phyloP scores from a whole-genome alignment of 345 rosid species.

The Aquilaria malaccensis region DNA sequence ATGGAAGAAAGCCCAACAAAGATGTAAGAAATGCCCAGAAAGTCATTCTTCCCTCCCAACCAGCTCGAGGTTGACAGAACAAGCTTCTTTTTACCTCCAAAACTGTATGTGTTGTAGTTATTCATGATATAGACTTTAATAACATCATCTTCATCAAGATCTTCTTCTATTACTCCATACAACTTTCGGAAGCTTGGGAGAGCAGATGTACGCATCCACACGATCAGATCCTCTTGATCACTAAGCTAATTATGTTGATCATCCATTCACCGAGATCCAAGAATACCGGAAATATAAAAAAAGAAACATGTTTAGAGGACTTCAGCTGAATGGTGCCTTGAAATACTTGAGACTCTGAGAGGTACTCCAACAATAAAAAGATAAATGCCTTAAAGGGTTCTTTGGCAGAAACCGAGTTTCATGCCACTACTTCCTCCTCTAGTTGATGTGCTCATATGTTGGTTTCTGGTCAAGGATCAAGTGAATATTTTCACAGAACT shows the following conservation, averaged over 20 bases:
- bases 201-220: slow-evolving; percentile 88
- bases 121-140: slow-evolving; percentile 50
- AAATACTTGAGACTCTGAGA: neutral
- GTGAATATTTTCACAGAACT: too few species aligned
- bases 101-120: slow-evolving; percentile 80
- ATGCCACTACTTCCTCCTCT: too few species aligned
- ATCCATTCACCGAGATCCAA: slow-evolving; percentile 11
- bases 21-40: slow-evolving; percentile 61
- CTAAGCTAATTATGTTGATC: slow-evolving; percentile 40
- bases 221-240: slow-evolving; percentile 78
- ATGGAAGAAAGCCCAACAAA: slow-evolving; percentile 61
- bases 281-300: slow-evolving; percentile 7
- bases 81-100: slow-evolving; percentile 72
- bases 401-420: too few species aligned
- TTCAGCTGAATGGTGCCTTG: slow-evolving; percentile 6
- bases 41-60: slow-evolving; percentile 83
- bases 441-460: too few species aligned
- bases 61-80: slow-evolving; percentile 73
- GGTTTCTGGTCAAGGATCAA: too few species aligned
- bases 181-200: slow-evolving; percentile 73
- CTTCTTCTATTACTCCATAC: slow-evolving; percentile 78
- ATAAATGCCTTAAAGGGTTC: too few species aligned
- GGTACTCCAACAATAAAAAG: too few species aligned
- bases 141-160: slow-evolving; percentile 48
- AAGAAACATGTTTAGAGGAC: slow-evolving; percentile 8